Evolutionary conservation across 768 basidiomycete genomes (phyloP), one percentile per base, ranked within the genome.

Genomic region (Floccularia luteovirens): DNA sequence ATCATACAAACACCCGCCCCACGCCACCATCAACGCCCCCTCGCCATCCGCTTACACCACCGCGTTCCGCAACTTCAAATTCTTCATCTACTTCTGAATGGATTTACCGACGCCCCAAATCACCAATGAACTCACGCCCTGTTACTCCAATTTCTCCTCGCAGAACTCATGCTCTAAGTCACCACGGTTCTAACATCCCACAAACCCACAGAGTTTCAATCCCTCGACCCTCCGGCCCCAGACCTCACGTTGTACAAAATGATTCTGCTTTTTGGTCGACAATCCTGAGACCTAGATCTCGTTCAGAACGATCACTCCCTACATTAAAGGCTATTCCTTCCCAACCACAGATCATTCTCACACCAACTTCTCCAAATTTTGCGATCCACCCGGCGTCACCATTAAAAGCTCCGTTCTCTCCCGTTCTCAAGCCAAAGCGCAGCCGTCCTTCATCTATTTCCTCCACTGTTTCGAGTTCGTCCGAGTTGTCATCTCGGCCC

Each of bases 21-120:
- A 12, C 53, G 42, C 38, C 46, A 47, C 25, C 43, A 44, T 49
- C 5, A 43, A 48, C 39, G 49, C 55, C 14, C 47, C 51, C 30
- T 46, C 42, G 5, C 50, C 48, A 30, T 14, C 25, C 14, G 14
- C 23, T 28, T 5, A 14, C 17, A 37, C 48, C 12, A 10, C 44
- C 5, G 43, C 46, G 19, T 32, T 37, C 10, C 44, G 44, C 17
- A 28, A 43, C 3, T 25, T 37, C 10, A 17, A 28, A 0, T 22
- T 47, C 38, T 8, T 24, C 39, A 31, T 38, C 43, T 23, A 16
- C 38, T 10, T 8, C 39, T 7, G 39, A 41, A 22, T 74, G 72
- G 72, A 60, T 74, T 33, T 70, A 72, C 47, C 66, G 72, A 31
- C 62, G 58, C 23, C 65, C 68, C 33, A 66, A 60, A 49, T 55